phyloP scores from a whole-genome alignment of 352 stramenopile species.

The Globisporangium echinulatum region DNA sequence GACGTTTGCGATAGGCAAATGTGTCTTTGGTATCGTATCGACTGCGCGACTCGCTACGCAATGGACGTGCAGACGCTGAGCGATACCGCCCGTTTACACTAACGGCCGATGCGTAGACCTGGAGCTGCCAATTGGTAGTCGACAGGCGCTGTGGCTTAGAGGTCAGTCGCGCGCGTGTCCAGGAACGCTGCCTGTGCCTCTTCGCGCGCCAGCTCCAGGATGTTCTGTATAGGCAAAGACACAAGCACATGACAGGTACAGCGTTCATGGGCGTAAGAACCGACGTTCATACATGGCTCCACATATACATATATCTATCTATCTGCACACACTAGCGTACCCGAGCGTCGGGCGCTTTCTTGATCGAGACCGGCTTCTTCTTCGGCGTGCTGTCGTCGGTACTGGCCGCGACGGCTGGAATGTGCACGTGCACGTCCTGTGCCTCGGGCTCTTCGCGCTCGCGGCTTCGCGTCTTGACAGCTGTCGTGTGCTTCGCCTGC shows the following conservation, averaged over 20 bases:
- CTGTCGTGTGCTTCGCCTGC: slow-evolving; percentile 18
- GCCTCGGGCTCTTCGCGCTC: background rate
- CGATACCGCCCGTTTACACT: no score
- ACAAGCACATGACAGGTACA: background rate
- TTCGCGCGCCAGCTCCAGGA: slow-evolving; percentile 29
- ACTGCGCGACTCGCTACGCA: no score
- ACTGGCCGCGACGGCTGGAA: background rate
- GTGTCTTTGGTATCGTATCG: no score
- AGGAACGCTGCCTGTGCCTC: background rate
- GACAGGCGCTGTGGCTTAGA: no score
- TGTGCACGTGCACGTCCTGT: slow-evolving; percentile 3
- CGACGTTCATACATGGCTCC: slow-evolving; percentile 4
- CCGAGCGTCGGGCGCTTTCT: slow-evolving; percentile 25
- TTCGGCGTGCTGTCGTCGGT: background rate
- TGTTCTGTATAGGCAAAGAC: slow-evolving; percentile 18
- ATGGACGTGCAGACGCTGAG: no score
- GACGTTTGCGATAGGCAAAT: no score
- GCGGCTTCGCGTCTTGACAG: background rate
- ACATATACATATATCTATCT: background rate
- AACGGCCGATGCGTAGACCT: no score
- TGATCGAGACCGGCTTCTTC: slow-evolving; percentile 26
- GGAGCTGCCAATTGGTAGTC: no score
- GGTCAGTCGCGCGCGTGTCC: no score
- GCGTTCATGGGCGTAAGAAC: background rate
- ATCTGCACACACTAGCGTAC: background rate